These are phyloP conservation scores for Niveomyces coronatus DNA, from an alignment of 2,329 filamentous ascomycete genomes.

Conservation along the genomic window DNA sequence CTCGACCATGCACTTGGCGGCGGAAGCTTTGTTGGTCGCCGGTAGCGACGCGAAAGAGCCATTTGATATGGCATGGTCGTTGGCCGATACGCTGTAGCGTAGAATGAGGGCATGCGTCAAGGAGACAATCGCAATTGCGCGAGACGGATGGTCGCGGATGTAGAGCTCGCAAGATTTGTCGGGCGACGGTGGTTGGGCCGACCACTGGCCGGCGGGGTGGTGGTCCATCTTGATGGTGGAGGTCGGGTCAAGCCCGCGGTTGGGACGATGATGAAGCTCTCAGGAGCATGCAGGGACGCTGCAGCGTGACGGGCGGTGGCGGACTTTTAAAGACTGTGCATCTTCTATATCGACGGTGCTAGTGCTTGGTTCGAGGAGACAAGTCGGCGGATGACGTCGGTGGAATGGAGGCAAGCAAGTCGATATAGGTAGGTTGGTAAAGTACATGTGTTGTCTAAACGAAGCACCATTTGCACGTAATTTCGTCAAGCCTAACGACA, in stretches of 20 bases:
- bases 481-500: no score
- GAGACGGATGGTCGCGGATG: conserved; percentile 76
- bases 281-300: conserved; percentile 2
- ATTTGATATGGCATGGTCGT: conserved; percentile 47
- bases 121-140: conserved; percentile 79
- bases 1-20: conserved; percentile 75
- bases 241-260: neutral
- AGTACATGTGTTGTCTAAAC: no score
- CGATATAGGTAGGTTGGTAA: neutral
- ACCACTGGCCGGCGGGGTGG: conserved; percentile 33
- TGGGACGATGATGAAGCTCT: no score
- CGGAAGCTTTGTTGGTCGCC: conserved; percentile 32
- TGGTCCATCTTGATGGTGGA: conserved; percentile 34
- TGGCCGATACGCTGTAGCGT: conserved; percentile 60
- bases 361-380: conserved; percentile 1
- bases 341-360: conserved; percentile 1
- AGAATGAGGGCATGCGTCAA: conserved; percentile 74
- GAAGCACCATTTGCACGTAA: no score
- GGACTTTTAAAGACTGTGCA: conserved; percentile 1
- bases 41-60: conserved; percentile 46
- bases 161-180: conserved; percentile 66
- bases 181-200: conserved; percentile 35
- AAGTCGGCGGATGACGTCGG: conserved; percentile 6
- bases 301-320: neutral
- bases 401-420: no score